These are phyloP conservation scores for Ustilago shanxiensis DNA, from an alignment of 1,284 basidiomycete species.

Conservation along the genomic window DNA sequence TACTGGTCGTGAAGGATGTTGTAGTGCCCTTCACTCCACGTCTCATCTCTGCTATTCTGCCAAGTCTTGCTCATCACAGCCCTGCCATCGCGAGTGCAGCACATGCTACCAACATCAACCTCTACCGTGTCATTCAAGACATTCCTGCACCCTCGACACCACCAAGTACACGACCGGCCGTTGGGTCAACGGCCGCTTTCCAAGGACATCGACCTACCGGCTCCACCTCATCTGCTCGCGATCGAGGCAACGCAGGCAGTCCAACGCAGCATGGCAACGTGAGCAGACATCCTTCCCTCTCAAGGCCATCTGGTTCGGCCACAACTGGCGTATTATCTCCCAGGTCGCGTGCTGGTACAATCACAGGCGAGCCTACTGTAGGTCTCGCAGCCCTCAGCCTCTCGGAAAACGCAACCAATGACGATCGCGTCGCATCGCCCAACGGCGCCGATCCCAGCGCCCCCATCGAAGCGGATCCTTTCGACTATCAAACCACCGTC, in stretches of 20 bases:
- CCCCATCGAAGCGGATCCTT: slow-evolving; percentile 76
- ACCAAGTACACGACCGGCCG: slow-evolving; percentile 55
- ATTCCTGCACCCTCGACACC: slow-evolving; percentile 80
- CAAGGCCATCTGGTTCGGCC: slow-evolving; percentile 12
- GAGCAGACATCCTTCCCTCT: slow-evolving; percentile 23
- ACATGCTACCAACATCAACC: slow-evolving; percentile 84
- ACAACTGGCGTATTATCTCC: slow-evolving; percentile 24
- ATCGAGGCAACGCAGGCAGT: slow-evolving; percentile 27
- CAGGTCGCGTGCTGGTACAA: slow-evolving; percentile 22
- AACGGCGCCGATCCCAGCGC: not conserved
- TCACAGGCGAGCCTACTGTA: slow-evolving; percentile 21
- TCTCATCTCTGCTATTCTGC: slow-evolving; percentile 90
- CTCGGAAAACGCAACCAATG: slow-evolving; percentile 15
- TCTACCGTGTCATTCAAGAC: slow-evolving; percentile 86
- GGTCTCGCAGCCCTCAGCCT: slow-evolving; percentile 25
- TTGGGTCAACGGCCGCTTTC: slow-evolving; percentile 71
- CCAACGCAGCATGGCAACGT: slow-evolving; percentile 21
- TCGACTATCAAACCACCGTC: slow-evolving; percentile 93
- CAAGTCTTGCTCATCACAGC: slow-evolving; percentile 92
- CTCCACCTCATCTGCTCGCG: slow-evolving; percentile 28
- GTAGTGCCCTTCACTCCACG: slow-evolving; percentile 94
- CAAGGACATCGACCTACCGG: slow-evolving; percentile 43
- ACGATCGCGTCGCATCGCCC: slow-evolving; percentile 24
- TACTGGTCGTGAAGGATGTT: slow-evolving; percentile 87
- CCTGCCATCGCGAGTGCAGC: slow-evolving; percentile 90